Base-by-base conservation (phyloP, 169 alveolate species). In the Plasmodium inui region DNA sequence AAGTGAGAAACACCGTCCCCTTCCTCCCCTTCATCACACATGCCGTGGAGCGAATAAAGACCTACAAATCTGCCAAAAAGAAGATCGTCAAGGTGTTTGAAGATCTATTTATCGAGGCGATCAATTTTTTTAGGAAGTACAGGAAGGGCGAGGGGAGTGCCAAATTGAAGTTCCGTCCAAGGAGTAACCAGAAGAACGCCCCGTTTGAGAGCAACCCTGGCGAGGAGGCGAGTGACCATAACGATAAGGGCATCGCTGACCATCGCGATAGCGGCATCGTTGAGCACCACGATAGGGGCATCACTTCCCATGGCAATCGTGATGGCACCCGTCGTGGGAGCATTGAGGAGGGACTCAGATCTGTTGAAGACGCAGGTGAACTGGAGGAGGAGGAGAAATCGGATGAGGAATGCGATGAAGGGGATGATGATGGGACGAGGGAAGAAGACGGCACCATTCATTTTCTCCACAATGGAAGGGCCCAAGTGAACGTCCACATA, bases 71-170 rank as follows among this genome's bases (percentile, higher is more conserved):
- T 14, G 79, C 70, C 12, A 57, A 86, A 44, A 86, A 61, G 8
- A 86, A 86, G 55, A 76, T 86, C 46, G 44, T 86, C 26, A 46
- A 78, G 26, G 44, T 74, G 1, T 86, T 86, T 46, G 93, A 86
- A 30, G 93, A 86, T 30, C 19, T 86, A 0, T 37, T 86, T 10
- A 86, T 86, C 12, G 93, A 86, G 44, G 44, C 93, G 3, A 1
- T 86, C 8, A 86, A 61, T 17, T 86, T 86, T 86, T 86, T 86
- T 86, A 84, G 14, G 44, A 84, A 84, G 6, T 6, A 5, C 32
- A 41, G 57, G 39, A 84, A 17, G 28, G 3, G 10, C 0, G 76
- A 22, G 17, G 30, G n/a, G 0, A 17, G 76, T 61, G 9, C 10
- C 14, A 19, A 0, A 61, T 14, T 61, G 12, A 14, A 14, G 28